Base-by-base conservation (phyloP, 805 yeast genomes). In the Isabelozyma gotoi region DNA sequence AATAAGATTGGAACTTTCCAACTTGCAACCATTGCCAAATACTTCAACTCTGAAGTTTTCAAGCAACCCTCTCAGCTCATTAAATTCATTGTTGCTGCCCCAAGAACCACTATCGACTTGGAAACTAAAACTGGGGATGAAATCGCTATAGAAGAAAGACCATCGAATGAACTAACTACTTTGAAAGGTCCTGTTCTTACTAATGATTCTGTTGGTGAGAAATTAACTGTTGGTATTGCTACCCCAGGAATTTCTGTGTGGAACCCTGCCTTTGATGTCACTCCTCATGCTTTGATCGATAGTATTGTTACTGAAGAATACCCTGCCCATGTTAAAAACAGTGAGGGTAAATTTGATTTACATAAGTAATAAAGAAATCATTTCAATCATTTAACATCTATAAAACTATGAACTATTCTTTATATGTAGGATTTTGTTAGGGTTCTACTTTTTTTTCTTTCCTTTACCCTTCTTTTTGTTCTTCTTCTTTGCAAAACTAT, bases 261-360 rank as follows among this genome's bases (percentile, higher is more conserved):
- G 97, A 94, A 94, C 57, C 99, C 99, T 0, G 85, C 97, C 0
- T 92, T 92, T 57, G 99, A 92, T 59, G 89, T 94, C 12, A 89
- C 98, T 3, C 96, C 96, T 0, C 82, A 84, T 55, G 76, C 75
- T 36, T 68, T 85, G 32, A 90, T 92, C 42, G 97, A 90, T 59
- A 87, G 89, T 46, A 89, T 94, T 46, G 88, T 92, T 29, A 92
- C 97, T 0, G 98, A 92, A 65, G 78, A 80, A 42, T 78, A 79
- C 2, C 82, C 74, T 2, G 73, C 77, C 16, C 59, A 48, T 41
- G 65, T 67, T 27, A 86, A 86, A 56, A 67, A 71, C 41, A 37
- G 65, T 2, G 37, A 48, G 11, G 90, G 89, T 2, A 54, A 67
- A 7, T 85, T 83, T 53, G 60, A 76, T 42, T 64, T 82, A 33